Base-by-base conservation (phyloP, 139 green algal genomes). In the Chara braunii region DNA sequence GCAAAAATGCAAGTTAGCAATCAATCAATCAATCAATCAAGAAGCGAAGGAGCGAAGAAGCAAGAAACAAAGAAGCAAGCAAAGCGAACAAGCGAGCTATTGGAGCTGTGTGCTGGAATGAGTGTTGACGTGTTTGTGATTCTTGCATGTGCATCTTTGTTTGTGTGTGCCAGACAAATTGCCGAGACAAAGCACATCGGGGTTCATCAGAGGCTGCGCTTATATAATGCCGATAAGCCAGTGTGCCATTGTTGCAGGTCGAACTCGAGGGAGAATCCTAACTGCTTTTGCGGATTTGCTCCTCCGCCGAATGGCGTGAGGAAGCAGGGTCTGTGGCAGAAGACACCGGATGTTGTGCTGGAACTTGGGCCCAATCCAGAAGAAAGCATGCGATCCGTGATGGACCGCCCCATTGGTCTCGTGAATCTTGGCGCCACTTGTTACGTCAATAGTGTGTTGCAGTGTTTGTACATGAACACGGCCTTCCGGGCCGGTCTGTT, bases 401-500 rank as follows among this genome's bases (percentile, higher is more conserved):
- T 12, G 11, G 24, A 12, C 28, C 30, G 23, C 18, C 63, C 63
- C 2, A 35, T 59, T n/a, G 68, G 68, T 3, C 48, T 76, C 14
- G 57, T 44, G 7, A 76, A 76, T 37, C 68, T 76, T 7, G 68
- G 68, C n/a, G 64, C 64, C 23, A 76, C 68, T 2, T 76, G 68
- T 45, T 76, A 76, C 45, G 53, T 76, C 26, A 76, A 76, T 51
- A 37, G 30, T 18, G 36, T 68, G 11, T 50, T 76, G 42, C 68
- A 76, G 62, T 76, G 68, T 48, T 52, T 76, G 5, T 78, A 78
- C 59, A 70, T 69, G 22, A 74, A 64, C 58, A 26, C 61, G 12
- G 22, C 11, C 29, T 72, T 72, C 36, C 33, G 61, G 26, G n/a
- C n/a, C 12, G 63, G 52, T 18, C n/a, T 72, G 2, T 72, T 72